Evolutionary conservation across 106 monocot species (phyloP).

Genomic region (Platanthera zijinensis): DNA sequence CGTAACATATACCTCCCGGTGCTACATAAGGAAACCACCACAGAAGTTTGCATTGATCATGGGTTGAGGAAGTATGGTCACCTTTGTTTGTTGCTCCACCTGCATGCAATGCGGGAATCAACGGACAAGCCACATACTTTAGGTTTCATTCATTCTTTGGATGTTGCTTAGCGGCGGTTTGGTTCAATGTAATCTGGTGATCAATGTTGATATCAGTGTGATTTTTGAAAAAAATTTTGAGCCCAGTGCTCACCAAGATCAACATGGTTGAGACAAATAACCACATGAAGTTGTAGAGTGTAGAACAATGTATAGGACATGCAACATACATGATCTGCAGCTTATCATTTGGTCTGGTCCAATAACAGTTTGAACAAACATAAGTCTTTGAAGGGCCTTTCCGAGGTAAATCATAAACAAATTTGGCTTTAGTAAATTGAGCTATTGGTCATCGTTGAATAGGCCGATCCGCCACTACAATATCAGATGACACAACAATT

Average conservation of each 20-base stretch:
- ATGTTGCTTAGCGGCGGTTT: not conserved
- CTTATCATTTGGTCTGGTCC: no score
- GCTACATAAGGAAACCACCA: conserved; percentile 65
- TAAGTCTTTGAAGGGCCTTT: no score
- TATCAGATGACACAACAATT: no score
- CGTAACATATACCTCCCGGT: conserved; percentile 59
- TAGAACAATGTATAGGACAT: not conserved
- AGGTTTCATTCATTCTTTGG: not conserved
- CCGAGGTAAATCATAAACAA: no score
- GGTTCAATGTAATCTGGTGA: not conserved
- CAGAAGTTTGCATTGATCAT: conserved; percentile 83
- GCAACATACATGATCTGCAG: no score
- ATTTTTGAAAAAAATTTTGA: not conserved
- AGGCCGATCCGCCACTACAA: no score
- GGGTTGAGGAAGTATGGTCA: conserved; percentile 77
- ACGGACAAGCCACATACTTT: conserved; percentile 28
- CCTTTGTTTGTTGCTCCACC: conserved; percentile 67
- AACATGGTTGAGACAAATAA: not conserved
- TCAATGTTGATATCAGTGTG: not conserved
- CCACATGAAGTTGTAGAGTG: not conserved
- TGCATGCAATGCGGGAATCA: conserved; percentile 79
- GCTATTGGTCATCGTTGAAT: no score
- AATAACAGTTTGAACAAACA: no score
- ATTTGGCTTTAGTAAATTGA: no score
- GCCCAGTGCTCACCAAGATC: not conserved